A percentile compares a stretch with the other conserved stretches of the same genome.
Conservation (phyloP, 805 yeast genomes). For the Suhomyces kilbournensis region DNA sequence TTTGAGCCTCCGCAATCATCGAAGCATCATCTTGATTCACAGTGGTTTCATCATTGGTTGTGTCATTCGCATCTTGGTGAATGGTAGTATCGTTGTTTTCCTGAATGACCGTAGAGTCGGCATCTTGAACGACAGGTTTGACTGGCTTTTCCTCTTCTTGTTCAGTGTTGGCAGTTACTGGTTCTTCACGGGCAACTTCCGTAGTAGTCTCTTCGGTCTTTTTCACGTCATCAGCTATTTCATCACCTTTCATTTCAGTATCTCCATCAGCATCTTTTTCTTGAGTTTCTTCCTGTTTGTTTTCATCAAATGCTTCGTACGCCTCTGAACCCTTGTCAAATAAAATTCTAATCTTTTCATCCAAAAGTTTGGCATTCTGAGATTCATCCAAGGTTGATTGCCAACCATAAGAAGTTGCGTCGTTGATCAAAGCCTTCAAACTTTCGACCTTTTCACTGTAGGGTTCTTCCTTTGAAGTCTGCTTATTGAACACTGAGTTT, state of each 20-base stretch:
- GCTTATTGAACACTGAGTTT: constrained; percentile 46
- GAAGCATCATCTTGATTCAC: constrained; percentile 27
- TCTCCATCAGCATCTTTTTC: constrained; percentile 3
- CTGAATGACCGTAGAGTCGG: constrained; percentile 48
- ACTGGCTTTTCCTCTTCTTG: not conserved
- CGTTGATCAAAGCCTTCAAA: constrained; percentile 43
- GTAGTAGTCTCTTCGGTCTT: not conserved
- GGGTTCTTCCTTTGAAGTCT: constrained; percentile 21
- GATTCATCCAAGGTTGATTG: constrained; percentile 43
- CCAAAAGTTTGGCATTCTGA: constrained; percentile 27
- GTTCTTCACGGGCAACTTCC: not conserved
- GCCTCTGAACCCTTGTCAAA: constrained; percentile 38
- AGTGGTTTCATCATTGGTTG: constrained; percentile 41
- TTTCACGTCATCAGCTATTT: not conserved
- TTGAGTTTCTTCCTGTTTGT: constrained; percentile 7
- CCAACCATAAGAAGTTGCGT: constrained; percentile 52
- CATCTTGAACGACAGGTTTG: constrained; percentile 24
- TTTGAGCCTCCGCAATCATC: constrained; percentile 16
- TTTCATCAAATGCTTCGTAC: constrained; percentile 13
- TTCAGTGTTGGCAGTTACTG: not conserved
- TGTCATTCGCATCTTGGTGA: constrained; percentile 48
- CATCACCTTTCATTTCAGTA: not conserved
- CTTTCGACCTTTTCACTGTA: constrained; percentile 30
- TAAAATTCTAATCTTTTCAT: constrained; percentile 31
- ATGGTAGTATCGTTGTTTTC: constrained; percentile 47